These are phyloP conservation scores for Ogataea pilisensis DNA, from an alignment of 805 yeast species.

Conservation along the genomic window DNA sequence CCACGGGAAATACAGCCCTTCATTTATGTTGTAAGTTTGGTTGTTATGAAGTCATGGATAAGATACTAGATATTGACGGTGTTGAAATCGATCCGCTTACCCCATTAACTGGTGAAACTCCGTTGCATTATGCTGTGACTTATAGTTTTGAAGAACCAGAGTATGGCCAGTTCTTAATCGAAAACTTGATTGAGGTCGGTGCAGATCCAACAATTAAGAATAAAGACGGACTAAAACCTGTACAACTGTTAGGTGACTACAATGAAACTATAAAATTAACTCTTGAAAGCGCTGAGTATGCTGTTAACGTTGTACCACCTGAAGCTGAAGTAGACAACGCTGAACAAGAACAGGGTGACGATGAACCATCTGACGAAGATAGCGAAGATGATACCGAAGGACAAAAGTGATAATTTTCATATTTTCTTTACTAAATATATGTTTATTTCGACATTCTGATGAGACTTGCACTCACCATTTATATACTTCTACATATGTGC, in stretches of 20 bases:
- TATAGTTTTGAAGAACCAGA: conserved; percentile 79
- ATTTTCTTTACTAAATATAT: too few relatives aligned
- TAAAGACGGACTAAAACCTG: conserved; percentile 65
- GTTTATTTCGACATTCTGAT: too few relatives aligned
- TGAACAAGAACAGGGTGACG: conserved; percentile 34
- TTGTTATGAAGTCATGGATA: conserved; percentile 79
- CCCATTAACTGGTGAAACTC: conserved; percentile 74
- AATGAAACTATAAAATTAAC: conserved; percentile 54
- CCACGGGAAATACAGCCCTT: conserved; percentile 75
- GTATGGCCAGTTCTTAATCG: conserved; percentile 73
- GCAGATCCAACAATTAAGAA: conserved; percentile 69
- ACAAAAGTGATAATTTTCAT: not conserved
- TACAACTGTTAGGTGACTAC: conserved; percentile 55
- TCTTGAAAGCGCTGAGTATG: conserved; percentile 82
- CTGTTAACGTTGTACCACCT: conserved; percentile 36
- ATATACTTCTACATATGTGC: not conserved
- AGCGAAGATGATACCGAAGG: conserved; percentile 2
- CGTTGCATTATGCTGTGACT: conserved; percentile 80
- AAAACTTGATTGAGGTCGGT: conserved; percentile 86
- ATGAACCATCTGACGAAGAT: conserved; percentile 26
- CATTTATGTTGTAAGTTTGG: conserved; percentile 84
- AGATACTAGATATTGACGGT: conserved; percentile 79
- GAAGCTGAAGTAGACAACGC: not conserved
- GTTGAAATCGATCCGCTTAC: conserved; percentile 84
- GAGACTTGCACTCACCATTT: too few relatives aligned